Base-by-base conservation (phyloP, 2,329 filamentous ascomycete genomes). In the Fusarium sp. region DNA sequence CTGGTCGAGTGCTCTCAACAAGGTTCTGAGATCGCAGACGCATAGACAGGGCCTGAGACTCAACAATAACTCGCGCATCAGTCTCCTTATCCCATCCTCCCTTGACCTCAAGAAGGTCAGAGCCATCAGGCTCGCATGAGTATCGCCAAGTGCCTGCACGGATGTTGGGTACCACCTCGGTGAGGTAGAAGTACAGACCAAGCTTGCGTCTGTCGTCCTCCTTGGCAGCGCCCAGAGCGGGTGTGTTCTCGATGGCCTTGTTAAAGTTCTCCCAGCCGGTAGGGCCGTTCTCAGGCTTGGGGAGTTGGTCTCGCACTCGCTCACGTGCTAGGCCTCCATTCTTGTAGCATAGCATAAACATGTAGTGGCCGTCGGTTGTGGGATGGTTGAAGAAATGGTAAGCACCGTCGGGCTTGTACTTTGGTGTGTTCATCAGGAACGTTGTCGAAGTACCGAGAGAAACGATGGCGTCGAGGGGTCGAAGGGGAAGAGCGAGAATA, bases 261-360 rank as follows among this genome's bases (percentile, higher is more conserved):
- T 98, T 96, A 86, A 98, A 99, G 55, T 82, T 86, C 54, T 89
- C 88, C 96, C 96, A 99, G 14, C 86, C 84, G 60, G 91, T 86
- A 7, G 81, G 73, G 33, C 81, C 79, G 30, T 66, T 60, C 13
- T 84, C 80, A 30, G 83, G 81, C 26, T 83, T 80, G 42, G 94
- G 92, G 56, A 98, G 89, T 0, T 89, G 86, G 78, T 99, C 94
- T 59, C 96, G 92, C 69, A 98, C 89, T 76, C 93, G 91, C 80
- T 99, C 96, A 46, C 96, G 92, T 4, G 96, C 95, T 2, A 98
- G 89, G 4, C 94, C 94, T 74, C 96, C 96, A 82, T 99, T 99
- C 83, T 98, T 98, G 86, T 98, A 99, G 87, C 96, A 99, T 38
- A 99, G 90, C 96, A 99, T 99, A 83, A 99, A 98, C 96, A 99